A percentile compares a stretch with the other conserved stretches of the same genome.
These are phyloP conservation scores for Penicillium sp. DNA, from an alignment of 2,329 filamentous ascomycete species.

Conservation along the genomic window DNA sequence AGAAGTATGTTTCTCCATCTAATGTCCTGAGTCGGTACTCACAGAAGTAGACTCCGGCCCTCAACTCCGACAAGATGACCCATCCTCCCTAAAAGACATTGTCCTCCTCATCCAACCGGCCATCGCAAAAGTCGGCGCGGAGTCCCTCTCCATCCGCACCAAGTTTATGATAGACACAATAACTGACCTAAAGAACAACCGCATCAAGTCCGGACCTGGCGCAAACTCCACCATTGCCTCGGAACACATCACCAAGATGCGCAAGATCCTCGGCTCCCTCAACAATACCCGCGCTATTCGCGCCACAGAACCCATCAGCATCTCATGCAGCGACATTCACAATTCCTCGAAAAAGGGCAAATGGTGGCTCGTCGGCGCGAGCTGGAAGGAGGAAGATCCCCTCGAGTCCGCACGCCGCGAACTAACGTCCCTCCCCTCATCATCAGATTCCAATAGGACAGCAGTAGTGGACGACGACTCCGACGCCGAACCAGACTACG, in stretches of 20 bases:
- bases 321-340: constrained; percentile 80
- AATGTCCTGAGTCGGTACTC: constrained; percentile 16
- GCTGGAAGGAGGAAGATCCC: constrained; percentile 65
- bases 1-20: constrained; percentile 55
- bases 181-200: constrained; percentile 92
- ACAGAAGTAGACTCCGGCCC: constrained; percentile 66
- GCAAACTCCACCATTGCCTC: constrained; percentile 73
- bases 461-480: constrained; percentile 31
- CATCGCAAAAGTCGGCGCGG: constrained; percentile 69
- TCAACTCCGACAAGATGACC: constrained; percentile 85
- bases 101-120: constrained; percentile 77
- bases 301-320: constrained; percentile 78
- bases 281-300: constrained; percentile 69
- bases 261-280: constrained; percentile 81
- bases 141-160: constrained; percentile 80
- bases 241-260: constrained; percentile 86
- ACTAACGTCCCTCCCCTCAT: constrained; percentile 26
- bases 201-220: constrained; percentile 68
- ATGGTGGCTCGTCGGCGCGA: constrained; percentile 99
- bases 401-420: constrained; percentile 43
- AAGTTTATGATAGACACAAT: constrained; percentile 99
- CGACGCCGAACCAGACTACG: constrained; percentile 64
- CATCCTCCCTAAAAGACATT: constrained; percentile 86
- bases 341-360: constrained; percentile 86
- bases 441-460: constrained; percentile 7